Evolutionary conservation across 2,329 filamentous ascomycete genomes (phyloP).

Genomic region (Nothophoma quercina): DNA sequence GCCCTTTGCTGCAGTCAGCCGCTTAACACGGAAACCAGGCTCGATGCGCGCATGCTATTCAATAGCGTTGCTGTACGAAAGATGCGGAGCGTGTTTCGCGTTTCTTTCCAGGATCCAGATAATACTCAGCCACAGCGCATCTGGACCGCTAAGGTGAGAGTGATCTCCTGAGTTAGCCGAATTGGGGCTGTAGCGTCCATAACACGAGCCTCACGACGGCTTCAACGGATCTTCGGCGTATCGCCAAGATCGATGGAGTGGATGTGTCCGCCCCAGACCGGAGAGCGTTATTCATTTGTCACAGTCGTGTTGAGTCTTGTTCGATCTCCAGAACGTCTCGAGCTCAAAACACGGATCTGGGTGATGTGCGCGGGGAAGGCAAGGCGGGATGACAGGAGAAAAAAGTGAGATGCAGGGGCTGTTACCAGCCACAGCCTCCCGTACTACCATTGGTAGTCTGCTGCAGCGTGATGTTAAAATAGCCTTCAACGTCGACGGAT

Average conservation of each 20-base stretch:
- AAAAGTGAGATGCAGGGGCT: constrained; percentile 1
- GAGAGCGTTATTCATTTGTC: neutral
- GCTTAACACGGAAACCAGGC: constrained; percentile 20
- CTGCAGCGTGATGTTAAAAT: constrained; percentile 15
- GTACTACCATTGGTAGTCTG: neutral
- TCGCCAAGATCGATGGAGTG: neutral
- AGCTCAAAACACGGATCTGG: neutral
- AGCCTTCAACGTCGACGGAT: constrained; percentile 1
- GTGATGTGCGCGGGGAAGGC: neutral
- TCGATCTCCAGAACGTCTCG: neutral
- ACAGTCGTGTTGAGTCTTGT: neutral
- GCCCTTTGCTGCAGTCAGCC: constrained; percentile 14
- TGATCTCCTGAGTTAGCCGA: constrained; percentile 19
- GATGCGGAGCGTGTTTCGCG: constrained; percentile 18
- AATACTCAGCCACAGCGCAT: constrained; percentile 29
- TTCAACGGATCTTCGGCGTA: constrained; percentile 5
- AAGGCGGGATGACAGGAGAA: neutral
- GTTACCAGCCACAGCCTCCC: constrained; percentile 13
- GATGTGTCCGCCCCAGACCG: neutral
- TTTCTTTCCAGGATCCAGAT: neutral
- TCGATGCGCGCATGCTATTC: constrained; percentile 10
- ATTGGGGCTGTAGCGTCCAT: neutral
- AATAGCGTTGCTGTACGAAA: constrained; percentile 11
- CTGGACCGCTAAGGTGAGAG: constrained; percentile 14
- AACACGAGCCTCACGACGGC: constrained; percentile 20